Base-by-base conservation (phyloP, 2,329 filamentous ascomycete species). In the Colletotrichum falcatum region DNA sequence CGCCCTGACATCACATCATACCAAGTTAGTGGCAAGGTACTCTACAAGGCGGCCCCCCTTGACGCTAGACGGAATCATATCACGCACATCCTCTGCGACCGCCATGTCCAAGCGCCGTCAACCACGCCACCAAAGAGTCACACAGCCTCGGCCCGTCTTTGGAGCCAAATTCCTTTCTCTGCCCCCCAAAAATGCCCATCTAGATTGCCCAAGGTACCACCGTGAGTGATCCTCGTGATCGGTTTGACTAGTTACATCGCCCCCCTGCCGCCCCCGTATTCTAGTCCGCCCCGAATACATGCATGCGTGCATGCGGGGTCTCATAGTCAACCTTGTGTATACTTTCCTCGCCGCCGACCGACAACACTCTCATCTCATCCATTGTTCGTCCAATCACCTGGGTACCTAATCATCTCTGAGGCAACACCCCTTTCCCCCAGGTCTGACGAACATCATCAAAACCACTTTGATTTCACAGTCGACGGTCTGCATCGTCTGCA, bases 61-160 rank as follows among this genome's bases (percentile, higher is more conserved):
- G n/a, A n/a, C n/a, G n/a, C n/a, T n/a, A n/a, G n/a, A n/a, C 33
- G 30, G 16, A 35, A 51, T 18, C 44, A 37, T 30, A 26, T 14
- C 46, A 61, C n/a, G 3, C 46, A 61, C n/a, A 4, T 46, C 44
- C 46, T 37, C 14, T 35, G 42, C 46, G 26, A 5, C n/a, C 14
- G 12, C 33, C 14, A 48, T 16, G 37, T 18, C 30, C 26, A 39
- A 62, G 23, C 26, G 48, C 30, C 20, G 44, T 62, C 60, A 7
- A 62, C 37, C 26, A 54, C 60, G 28, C 48, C 26, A 44, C 18
- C 8, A 4, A 61, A 35, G 8, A 6, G 23, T 44, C 8, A 26
- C 60, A 61, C 33, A 62, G 60, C 60, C 59, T 61, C 59, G n/a
- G 39, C 55, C 37, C 37, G 9, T 44, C 23, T 6, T 33, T n/a